Evolutionary conservation across 345 rosid genomes (phyloP).

Genomic region (Conringia planisiliqua): DNA sequence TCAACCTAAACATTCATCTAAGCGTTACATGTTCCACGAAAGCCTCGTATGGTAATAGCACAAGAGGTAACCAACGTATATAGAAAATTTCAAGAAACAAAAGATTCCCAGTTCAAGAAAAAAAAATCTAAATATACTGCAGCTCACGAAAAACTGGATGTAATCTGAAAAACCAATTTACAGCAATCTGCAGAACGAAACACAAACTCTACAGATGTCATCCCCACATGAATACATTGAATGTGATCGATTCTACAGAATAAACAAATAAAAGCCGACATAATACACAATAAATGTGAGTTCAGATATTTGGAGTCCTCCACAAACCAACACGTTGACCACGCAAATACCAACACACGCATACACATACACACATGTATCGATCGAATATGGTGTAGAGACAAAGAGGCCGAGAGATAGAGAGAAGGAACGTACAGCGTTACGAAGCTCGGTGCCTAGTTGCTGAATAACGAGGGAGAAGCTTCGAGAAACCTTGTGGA

Average conservation of each 20-base stretch:
- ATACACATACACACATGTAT: background rate
- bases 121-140: background rate
- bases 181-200: background rate
- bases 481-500: constrained; percentile 88
- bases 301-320: constrained; percentile 9
- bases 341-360: background rate
- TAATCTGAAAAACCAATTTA: background rate
- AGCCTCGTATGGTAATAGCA: background rate
- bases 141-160: background rate
- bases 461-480: constrained; percentile 91
- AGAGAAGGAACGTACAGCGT: constrained; percentile 56
- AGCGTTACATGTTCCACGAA: background rate
- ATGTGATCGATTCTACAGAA: background rate
- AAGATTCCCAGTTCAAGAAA: background rate
- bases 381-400: background rate
- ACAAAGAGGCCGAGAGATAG: background rate
- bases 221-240: background rate
- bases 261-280: background rate
- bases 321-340: constrained; percentile 4
- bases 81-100: background rate
- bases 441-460: constrained; percentile 69
- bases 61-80: background rate
- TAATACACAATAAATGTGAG: background rate
- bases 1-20: background rate
- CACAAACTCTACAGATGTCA: background rate